Percentiles rank a stretch among this genome's conserved stretches.
These are phyloP conservation scores for Kurtzmaniella quercitrusa DNA, from an alignment of 1,139 yeast genomes.

Conservation along the genomic window DNA sequence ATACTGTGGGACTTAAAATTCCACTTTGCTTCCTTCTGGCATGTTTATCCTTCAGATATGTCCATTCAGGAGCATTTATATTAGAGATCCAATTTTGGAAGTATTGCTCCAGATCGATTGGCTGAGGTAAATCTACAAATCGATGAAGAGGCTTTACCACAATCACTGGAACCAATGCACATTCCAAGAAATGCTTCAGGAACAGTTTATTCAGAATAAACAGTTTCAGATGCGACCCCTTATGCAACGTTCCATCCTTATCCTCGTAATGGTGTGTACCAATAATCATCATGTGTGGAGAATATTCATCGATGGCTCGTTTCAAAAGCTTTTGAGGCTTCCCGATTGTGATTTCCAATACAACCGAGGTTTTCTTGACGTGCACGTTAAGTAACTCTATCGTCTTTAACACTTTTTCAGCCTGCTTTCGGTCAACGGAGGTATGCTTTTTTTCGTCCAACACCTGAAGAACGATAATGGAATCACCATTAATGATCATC, in stretches of 20 bases:
- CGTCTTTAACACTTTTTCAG: constrained; percentile 32
- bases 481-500: constrained; percentile 61
- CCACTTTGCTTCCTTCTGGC: constrained; percentile 8
- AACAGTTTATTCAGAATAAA: constrained; percentile 44
- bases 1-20: constrained; percentile 4
- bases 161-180: constrained; percentile 65
- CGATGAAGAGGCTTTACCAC: constrained; percentile 58
- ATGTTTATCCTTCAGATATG: constrained; percentile 16
- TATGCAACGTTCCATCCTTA: constrained; percentile 21
- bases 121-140: constrained; percentile 25
- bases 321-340: constrained; percentile 54
- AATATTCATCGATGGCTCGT: constrained; percentile 55
- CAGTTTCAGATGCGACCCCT: constrained; percentile 43
- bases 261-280: constrained; percentile 50
- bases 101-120: constrained; percentile 27
- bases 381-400: constrained; percentile 47
- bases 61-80: constrained; percentile 17
- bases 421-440: constrained; percentile 26
- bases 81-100: constrained; percentile 28
- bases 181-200: constrained; percentile 63
- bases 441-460: constrained; percentile 40
- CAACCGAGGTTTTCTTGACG: constrained; percentile 47
- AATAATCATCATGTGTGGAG: constrained; percentile 62
- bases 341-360: constrained; percentile 61
- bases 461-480: constrained; percentile 57